phyloP scores from a whole-genome alignment of 2,329 filamentous ascomycete species.

The Alternaria tenuissima region DNA sequence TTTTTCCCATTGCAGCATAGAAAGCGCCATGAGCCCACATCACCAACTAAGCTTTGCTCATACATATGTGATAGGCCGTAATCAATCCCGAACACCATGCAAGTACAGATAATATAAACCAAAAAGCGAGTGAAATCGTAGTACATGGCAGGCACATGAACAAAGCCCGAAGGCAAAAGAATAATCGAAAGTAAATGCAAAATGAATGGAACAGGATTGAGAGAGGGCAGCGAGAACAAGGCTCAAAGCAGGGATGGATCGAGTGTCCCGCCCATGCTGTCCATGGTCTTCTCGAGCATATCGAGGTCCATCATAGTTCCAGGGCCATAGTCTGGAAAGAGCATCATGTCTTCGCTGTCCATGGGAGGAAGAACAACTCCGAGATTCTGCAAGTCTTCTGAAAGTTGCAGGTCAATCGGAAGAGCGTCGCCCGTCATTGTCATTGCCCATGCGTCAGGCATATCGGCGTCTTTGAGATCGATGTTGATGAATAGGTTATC shows the following conservation, averaged over 20 bases:
- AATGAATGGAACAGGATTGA: neutral
- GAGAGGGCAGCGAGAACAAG: neutral
- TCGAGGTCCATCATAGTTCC: constrained; percentile 46
- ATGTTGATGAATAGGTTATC: constrained; percentile 53
- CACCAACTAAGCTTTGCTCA: neutral
- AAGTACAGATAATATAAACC: neutral
- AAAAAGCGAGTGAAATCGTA: constrained; percentile 4
- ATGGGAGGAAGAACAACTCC: constrained; percentile 44
- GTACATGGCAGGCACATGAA: constrained; percentile 6
- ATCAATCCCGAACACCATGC: neutral
- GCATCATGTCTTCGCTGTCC: constrained; percentile 47
- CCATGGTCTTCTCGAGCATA: constrained; percentile 43
- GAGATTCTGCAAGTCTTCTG: constrained; percentile 41
- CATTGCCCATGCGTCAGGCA: constrained; percentile 45
- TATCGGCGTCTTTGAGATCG: constrained; percentile 45
- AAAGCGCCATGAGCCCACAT: neutral
- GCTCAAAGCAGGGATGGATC: constrained; percentile 27
- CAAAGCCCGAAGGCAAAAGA: constrained; percentile 1
- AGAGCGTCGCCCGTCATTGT: constrained; percentile 36
- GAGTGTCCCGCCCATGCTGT: constrained; percentile 34
- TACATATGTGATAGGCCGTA: constrained; percentile 3
- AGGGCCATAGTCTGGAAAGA: constrained; percentile 39
- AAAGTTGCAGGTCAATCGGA: constrained; percentile 43
- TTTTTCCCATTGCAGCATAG: constrained; percentile 1
- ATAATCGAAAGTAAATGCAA: neutral